These are phyloP conservation scores for Dipteronia dyeriana DNA, from an alignment of 345 rosid genomes.

Conservation along the genomic window DNA sequence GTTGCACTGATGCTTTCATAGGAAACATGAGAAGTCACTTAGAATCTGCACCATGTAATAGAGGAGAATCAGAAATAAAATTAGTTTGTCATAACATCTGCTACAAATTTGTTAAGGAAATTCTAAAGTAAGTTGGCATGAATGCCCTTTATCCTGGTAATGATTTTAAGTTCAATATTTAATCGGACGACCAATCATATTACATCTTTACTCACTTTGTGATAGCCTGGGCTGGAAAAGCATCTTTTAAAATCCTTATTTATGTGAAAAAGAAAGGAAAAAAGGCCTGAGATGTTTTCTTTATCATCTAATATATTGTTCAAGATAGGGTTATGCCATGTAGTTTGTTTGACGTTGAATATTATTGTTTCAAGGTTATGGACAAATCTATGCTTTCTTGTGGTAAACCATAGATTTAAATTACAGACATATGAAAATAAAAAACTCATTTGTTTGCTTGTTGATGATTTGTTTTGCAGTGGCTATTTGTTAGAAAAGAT, in stretches of 20 bases:
- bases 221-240: not conserved
- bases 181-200: not conserved
- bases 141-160: not conserved
- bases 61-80: not conserved
- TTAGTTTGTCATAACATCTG: not conserved
- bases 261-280: not conserved
- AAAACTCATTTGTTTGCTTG: constrained; percentile 13
- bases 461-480: constrained; percentile 53
- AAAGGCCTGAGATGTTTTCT: not conserved
- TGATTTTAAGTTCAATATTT: not conserved
- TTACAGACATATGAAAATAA: not conserved
- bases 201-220: not conserved
- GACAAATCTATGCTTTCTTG: not conserved
- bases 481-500: constrained; percentile 70
- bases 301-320: not conserved
- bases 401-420: not conserved
- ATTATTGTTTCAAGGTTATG: not conserved
- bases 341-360: not conserved
- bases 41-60: not conserved
- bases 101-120: not conserved
- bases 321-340: not conserved
- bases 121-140: not conserved
- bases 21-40: not conserved
- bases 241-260: not conserved
- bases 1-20: not conserved